Conservation (phyloP, 169 alveolate species). For the Babesia sp. region DNA sequence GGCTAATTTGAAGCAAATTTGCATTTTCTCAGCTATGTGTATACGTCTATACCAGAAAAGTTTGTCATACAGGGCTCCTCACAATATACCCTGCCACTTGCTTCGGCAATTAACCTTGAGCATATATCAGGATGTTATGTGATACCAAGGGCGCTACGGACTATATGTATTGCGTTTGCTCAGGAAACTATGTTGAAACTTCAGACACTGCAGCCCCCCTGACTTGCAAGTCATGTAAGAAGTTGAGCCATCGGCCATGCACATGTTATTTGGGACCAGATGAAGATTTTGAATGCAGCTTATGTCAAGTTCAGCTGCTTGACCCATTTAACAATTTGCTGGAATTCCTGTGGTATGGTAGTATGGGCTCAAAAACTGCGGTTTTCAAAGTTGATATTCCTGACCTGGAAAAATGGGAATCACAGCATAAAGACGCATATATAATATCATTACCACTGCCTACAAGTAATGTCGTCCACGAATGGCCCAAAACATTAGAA, state of each 20-base stretch:
- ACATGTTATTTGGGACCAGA: slow-evolving; percentile 37
- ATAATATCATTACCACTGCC: slow-evolving; percentile 53
- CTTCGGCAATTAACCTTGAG: too few relatives aligned
- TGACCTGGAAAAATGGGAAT: slow-evolving; percentile 66
- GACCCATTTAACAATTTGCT: slow-evolving; percentile 77
- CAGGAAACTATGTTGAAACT: slow-evolving; percentile 15
- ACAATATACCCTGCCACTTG: too few relatives aligned
- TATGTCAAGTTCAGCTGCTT: slow-evolving; percentile 68
- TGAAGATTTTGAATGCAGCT: slow-evolving; percentile 71
- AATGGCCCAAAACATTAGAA: slow-evolving; percentile 80
- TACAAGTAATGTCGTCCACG: slow-evolving; percentile 63
- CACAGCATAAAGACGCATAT: slow-evolving; percentile 71
- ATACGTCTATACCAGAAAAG: too few relatives aligned
- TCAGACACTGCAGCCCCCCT: slow-evolving; percentile 2
- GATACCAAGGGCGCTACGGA: background rate
- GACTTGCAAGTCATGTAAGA: slow-evolving; percentile 42
- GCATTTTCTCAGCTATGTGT: too few relatives aligned
- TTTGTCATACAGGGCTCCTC: too few relatives aligned
- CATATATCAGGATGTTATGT: background rate
- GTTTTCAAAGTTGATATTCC: slow-evolving; percentile 49
- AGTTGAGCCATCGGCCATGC: slow-evolving; percentile 56
- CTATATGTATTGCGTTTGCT: slow-evolving; percentile 45
- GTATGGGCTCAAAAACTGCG: slow-evolving; percentile 56
- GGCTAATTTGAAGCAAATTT: too few relatives aligned
- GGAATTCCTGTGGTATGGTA: slow-evolving; percentile 72